Conservation (phyloP, 2,329 filamentous ascomycete species). For the Fusarium transvaalense region DNA sequence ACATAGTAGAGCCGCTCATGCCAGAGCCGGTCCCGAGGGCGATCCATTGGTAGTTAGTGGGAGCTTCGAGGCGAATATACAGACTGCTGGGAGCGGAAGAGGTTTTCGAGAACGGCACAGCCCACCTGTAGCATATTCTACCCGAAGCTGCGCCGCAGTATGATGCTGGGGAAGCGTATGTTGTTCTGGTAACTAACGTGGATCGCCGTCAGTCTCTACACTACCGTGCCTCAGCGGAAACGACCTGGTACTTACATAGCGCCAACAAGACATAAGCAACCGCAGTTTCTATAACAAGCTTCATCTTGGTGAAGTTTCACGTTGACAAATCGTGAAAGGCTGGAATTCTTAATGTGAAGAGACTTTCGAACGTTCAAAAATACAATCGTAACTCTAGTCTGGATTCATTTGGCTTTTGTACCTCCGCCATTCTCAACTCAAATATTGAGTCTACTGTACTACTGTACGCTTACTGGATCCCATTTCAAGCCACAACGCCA, state of each 20-base stretch:
- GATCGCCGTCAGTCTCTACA: background rate
- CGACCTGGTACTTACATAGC: background rate
- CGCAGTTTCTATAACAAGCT: background rate
- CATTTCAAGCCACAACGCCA: conserved; percentile 9
- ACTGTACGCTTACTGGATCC: background rate
- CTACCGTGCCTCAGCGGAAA: fast-evolving
- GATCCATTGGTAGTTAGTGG: conserved; percentile 3
- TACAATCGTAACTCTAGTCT: background rate
- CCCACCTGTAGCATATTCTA: conserved; percentile 13
- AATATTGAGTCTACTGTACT: background rate
- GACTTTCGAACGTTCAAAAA: background rate
- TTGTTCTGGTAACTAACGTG: background rate
- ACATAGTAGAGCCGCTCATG: conserved; percentile 13
- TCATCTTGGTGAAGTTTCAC: background rate
- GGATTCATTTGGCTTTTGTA: background rate
- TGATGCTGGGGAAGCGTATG: background rate
- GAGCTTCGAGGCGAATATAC: background rate
- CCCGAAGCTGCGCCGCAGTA: background rate
- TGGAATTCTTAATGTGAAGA: background rate
- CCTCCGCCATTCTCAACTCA: too few species aligned
- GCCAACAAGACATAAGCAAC: background rate
- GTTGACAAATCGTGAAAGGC: fast-evolving
- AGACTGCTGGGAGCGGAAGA: background rate
- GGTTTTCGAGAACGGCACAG: background rate
- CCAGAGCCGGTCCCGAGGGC: background rate